Conservation (phyloP, 805 yeast species). For the Ascoidea rubescens region DNA sequence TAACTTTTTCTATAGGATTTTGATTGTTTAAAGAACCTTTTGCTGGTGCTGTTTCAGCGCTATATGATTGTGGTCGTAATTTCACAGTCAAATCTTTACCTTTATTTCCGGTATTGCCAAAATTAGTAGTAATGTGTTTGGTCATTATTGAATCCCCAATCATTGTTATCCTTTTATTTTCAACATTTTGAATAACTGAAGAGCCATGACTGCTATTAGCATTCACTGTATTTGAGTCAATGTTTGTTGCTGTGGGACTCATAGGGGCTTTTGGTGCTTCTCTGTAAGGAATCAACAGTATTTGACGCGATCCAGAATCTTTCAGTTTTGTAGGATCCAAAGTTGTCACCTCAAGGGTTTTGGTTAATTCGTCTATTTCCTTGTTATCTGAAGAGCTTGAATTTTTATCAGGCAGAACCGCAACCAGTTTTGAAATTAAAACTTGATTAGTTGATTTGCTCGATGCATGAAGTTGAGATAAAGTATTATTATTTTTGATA, state of each 20-base stretch:
- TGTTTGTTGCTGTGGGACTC: background rate
- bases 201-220: background rate
- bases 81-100: background rate
- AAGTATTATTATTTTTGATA: background rate
- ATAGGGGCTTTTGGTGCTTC: conserved; percentile 11
- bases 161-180: conserved; percentile 2
- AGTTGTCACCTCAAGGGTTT: background rate
- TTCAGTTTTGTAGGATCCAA: conserved; percentile 4
- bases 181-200: background rate
- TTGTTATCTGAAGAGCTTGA: conserved; percentile 12
- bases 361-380: conserved; percentile 12
- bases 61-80: background rate
- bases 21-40: background rate
- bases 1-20: background rate
- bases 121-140: conserved; percentile 1
- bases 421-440: background rate
- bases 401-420: conserved; percentile 3
- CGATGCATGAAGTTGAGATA: background rate
- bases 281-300: conserved; percentile 8
- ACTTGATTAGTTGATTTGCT: background rate
- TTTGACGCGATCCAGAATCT: background rate
- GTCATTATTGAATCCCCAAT: conserved; percentile 3
- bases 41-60: background rate
- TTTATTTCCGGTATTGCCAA: background rate
- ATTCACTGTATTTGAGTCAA: background rate